A percentile compares a stretch with the other conserved stretches of the same genome.
These are phyloP conservation scores for Diaporthe citrichinensis DNA, from an alignment of 2,329 filamentous ascomycete genomes.

Conservation along the genomic window DNA sequence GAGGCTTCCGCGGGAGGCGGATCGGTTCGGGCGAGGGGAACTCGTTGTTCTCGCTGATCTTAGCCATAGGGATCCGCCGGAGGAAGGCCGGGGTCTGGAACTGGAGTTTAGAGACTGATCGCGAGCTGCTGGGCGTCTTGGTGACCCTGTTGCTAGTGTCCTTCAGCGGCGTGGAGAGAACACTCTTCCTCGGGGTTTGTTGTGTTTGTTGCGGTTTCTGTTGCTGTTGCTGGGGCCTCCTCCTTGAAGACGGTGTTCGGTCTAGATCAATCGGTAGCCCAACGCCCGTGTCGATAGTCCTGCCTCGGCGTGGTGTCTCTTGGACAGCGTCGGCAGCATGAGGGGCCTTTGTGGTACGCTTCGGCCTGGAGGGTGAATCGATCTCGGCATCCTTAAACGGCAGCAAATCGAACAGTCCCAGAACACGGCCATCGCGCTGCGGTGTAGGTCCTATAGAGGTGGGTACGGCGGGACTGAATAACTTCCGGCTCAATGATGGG, in stretches of 20 bases:
- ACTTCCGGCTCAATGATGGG: conserved; percentile 68
- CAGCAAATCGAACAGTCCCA: conserved; percentile 83
- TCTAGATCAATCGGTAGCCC: conserved; percentile 50
- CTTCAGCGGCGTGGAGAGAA: conserved; percentile 69
- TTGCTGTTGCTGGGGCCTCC: conserved; percentile 62
- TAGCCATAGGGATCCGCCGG: conserved; percentile 64
- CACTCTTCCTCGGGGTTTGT: conserved; percentile 32
- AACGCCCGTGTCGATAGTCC: conserved; percentile 44
- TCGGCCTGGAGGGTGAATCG: conserved; percentile 61
- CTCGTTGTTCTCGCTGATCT: conserved; percentile 69
- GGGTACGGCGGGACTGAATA: conserved; percentile 72
- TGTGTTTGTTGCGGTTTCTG: conserved; percentile 49
- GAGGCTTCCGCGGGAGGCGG: conserved; percentile 69
- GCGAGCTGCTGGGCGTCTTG: conserved; percentile 58
- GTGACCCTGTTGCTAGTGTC: conserved; percentile 55
- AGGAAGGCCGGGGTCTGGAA: conserved; percentile 82
- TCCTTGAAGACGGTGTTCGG: conserved; percentile 67
- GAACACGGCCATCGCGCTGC: conserved; percentile 81
- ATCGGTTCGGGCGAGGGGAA: conserved; percentile 64
- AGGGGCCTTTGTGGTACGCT: conserved; percentile 51
- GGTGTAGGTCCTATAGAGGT: conserved; percentile 83
- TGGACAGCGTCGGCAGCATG: conserved; percentile 51
- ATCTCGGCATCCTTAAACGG: conserved; percentile 63
- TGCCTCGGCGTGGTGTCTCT: conserved; percentile 63
- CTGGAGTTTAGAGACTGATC: conserved; percentile 66